Evolutionary conservation across 2,329 filamentous ascomycete genomes (phyloP).

Genomic region (Tolypocladium album): DNA sequence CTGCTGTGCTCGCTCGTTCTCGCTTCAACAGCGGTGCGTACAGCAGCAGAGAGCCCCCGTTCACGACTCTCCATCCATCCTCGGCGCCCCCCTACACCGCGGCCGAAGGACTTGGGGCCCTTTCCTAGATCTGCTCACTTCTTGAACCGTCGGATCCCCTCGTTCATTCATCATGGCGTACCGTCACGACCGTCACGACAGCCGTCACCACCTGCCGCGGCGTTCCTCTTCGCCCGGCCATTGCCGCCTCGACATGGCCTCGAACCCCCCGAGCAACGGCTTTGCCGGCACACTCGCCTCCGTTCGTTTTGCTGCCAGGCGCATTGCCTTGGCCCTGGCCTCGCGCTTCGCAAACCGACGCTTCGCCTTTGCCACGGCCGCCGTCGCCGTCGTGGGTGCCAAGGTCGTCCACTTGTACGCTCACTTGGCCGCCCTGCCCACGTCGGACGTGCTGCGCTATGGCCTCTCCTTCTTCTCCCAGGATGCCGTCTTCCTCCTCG

Average conservation of each 20-base stretch:
- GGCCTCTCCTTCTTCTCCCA: conserved; percentile 24
- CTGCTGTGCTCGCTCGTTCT: background rate
- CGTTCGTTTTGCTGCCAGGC: conserved; percentile 1
- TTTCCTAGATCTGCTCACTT: background rate
- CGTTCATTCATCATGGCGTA: background rate
- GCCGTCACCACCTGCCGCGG: background rate
- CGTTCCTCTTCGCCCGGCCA: background rate
- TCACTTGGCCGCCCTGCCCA: conserved; percentile 18
- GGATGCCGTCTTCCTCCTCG: conserved; percentile 18
- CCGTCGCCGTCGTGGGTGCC: conserved; percentile 17
- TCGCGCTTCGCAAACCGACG: conserved; percentile 16
- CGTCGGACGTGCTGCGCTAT: conserved; percentile 17
- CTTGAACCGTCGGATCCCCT: background rate
- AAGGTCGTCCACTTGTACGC: conserved; percentile 21
- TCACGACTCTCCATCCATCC: background rate
- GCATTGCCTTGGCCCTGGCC: conserved; percentile 6
- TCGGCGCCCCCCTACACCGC: background rate
- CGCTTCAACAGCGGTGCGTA: conserved; percentile 1
- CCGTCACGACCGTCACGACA: background rate
- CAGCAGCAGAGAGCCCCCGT: background rate
- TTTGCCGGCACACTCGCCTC: conserved; percentile 2
- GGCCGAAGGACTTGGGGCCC: too few relatives aligned
- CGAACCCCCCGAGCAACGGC: background rate
- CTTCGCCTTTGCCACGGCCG: conserved; percentile 20
- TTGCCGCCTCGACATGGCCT: background rate